Base-by-base conservation (phyloP, 257 asterid species). In the Ligustrum vulgare region DNA sequence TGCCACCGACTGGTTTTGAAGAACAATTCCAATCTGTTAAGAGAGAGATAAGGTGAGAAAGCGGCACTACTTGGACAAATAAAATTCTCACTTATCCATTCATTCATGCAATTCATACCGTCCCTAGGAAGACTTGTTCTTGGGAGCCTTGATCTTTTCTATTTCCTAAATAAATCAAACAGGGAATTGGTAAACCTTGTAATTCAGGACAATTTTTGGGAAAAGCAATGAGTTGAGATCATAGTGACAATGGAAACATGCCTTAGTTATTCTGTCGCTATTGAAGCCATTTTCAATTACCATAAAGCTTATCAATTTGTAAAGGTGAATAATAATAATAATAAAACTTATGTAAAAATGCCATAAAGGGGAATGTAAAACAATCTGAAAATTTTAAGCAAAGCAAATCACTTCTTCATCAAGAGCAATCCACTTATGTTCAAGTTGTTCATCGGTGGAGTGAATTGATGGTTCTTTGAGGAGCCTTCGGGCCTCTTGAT, bases 211-310 rank as follows among this genome's bases (percentile, higher is more conserved):
- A 25, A 22, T 60, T 60, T 60, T 10, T 8, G 67, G 67, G 67
- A 23, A 60, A 60, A 22, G 32, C 34, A 60, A 22, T 25, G 16
- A 60, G 76, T 31, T 45, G 22, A 63, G 69, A 78, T 47, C 45
- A 66, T 25, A 77, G 56, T 71, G 78, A 80, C 47, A 43, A 69
- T 4, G 67, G 63, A 73, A 69, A 58, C 84, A 45, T 84, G 68
- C 99, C 97, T 93, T 95, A n/a, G 94, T 85, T 68, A 95, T 80
- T 87, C 99, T 91, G 76, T 93, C 99, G 67, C 81, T 80, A 83
- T 91, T 95, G 91, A 95, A 95, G 28, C 98, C 99, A 77, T 95
- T 95, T 86, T 91, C 97, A 67, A 85, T 89, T n/a, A 93, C 99
- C 90, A 95, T 83, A 85, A 95, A 91, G 67, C 66, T 83, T 82